phyloP scores from a whole-genome alignment of 2,329 filamentous ascomycete species.

The Ascochyta clinopodiicola region DNA sequence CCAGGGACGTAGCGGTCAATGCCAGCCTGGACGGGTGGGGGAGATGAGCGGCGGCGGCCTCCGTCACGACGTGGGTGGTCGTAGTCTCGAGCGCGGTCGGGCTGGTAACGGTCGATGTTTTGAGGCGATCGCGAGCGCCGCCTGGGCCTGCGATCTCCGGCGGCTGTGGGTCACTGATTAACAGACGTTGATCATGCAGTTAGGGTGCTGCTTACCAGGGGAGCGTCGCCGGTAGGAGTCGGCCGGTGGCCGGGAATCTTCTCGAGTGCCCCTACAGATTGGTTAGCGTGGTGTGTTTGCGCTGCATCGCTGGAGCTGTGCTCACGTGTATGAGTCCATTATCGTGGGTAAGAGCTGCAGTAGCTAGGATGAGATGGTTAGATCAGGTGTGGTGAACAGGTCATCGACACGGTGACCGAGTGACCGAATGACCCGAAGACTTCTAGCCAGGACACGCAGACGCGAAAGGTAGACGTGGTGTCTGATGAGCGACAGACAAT shows the following conservation, averaged over 20 bases:
- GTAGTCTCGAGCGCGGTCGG: conserved; percentile 72
- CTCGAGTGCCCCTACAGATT: conserved; percentile 44
- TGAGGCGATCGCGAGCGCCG: conserved; percentile 74
- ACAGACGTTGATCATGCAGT: neutral
- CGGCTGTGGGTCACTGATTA: conserved; percentile 21
- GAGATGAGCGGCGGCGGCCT: conserved; percentile 64
- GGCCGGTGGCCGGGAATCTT: conserved; percentile 61
- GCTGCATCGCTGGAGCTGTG: neutral
- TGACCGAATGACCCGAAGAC: conserved; percentile 10
- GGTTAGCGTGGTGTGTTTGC: conserved; percentile 22
- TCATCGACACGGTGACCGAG: conserved; percentile 26
- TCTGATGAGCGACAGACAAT: conserved; percentile 37
- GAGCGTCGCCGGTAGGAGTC: conserved; percentile 65
- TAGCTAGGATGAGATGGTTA: conserved; percentile 1
- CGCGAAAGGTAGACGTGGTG: conserved; percentile 34
- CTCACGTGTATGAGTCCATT: conserved; percentile 51
- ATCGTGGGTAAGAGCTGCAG: conserved; percentile 5
- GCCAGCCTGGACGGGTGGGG: conserved; percentile 67
- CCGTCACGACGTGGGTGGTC: conserved; percentile 68
- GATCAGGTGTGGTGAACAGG: conserved; percentile 17
- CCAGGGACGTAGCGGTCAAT: conserved; percentile 88
- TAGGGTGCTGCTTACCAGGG: conserved; percentile 63
- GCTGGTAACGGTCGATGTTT: conserved; percentile 78
- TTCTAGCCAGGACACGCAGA: conserved; percentile 27
- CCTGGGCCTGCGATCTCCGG: conserved; percentile 45